These are phyloP conservation scores for Lactarius deliciosus DNA, from an alignment of 768 basidiomycete species.

Conservation along the genomic window DNA sequence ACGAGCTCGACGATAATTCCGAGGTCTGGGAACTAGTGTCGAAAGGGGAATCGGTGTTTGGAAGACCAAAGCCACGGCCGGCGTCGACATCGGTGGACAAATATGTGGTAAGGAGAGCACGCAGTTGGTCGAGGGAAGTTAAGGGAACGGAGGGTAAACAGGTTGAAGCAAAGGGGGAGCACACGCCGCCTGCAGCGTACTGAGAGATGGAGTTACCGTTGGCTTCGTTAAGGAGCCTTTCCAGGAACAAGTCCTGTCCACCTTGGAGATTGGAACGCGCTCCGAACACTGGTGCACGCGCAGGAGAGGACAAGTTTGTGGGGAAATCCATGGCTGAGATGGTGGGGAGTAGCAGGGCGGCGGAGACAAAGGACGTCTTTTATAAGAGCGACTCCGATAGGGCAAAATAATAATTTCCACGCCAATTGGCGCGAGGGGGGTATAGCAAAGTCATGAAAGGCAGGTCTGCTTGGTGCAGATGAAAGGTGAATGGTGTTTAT, in stretches of 20 bases:
- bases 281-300: constrained; percentile 5
- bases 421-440: constrained; percentile 1
- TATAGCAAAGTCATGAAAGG: constrained; percentile 13
- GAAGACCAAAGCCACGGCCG: background rate
- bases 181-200: constrained; percentile 21
- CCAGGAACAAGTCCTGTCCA: background rate
- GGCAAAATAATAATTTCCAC: constrained; percentile 1
- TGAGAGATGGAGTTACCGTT: background rate
- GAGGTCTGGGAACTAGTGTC: background rate
- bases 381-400: constrained; percentile 13
- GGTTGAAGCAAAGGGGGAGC: constrained; percentile 2
- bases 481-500: background rate
- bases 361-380: background rate
- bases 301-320: constrained; percentile 2
- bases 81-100: background rate
- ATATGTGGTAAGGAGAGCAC: background rate
- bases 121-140: constrained; percentile 1
- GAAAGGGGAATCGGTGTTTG: background rate
- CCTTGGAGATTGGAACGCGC: background rate
- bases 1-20: background rate
- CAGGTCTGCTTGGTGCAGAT: background rate
- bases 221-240: background rate
- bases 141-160: constrained; percentile 3
- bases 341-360: constrained; percentile 1
- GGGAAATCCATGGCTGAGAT: constrained; percentile 1